Base-by-base conservation (phyloP, 2,329 filamentous ascomycete genomes). In the Colletotrichum salicis region DNA sequence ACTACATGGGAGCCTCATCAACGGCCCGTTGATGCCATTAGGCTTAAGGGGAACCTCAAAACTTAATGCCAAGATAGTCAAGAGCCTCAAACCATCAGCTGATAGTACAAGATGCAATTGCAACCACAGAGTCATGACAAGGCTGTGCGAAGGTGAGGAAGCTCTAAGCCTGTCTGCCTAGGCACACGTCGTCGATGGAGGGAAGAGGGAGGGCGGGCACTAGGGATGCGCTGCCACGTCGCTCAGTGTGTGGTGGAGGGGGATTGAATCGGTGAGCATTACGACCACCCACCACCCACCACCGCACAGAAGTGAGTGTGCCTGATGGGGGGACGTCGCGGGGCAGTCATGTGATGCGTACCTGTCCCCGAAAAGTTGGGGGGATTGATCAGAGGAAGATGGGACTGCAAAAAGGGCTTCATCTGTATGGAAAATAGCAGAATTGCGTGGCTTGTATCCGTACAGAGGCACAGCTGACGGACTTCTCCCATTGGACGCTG, bases 271-370 rank as follows among this genome's bases (percentile, higher is more conserved):
- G 56, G 35, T 51, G 31, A 67, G 63, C 3, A 5, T 37, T 27
- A n/a, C 8, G 19, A 3, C 59, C 10, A 29, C 29, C 55, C 51
- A 62, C 35, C 24, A 4, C 31, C 10, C 51, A 62, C 35, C 24
- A 4, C 31, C 10, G 64, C 41, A 24, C 31, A 52, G 31, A 67
- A 27, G 55, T 29, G 45, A 51, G 35, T 51, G 55, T 64, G 59
- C 41, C 41, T n/a, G 41, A 45, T 65, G n/a, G 55, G 57, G 69
- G 57, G 27, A 72, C 69, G 69, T 72, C 57, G 64, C 59, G 69
- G 56, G 35, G 56, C 57, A 68, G 70, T 73, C 72, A 73, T 73
- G 72, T 73, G 72, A 73, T 54, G 41, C 24, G 56, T 41, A 55
- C 4, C 41, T 8, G 11, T 7, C 55, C 69, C 41, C 59, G 29